phyloP scores from a whole-genome alignment of 2,329 filamentous ascomycete species.

The Fusarium aywerte region DNA sequence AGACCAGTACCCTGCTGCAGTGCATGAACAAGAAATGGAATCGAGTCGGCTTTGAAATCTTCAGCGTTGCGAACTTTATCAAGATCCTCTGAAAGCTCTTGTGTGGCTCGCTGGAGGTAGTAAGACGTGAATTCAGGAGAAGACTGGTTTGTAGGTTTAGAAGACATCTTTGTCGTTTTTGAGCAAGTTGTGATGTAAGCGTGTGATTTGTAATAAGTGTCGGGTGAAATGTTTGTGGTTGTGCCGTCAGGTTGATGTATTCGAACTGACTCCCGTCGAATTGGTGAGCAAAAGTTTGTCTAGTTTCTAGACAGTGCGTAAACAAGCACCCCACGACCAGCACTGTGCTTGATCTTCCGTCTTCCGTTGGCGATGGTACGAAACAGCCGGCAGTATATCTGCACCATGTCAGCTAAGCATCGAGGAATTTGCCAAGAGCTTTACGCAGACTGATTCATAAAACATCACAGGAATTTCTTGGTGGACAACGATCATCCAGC shows the following conservation, averaged over 20 bases:
- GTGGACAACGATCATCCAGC: neutral
- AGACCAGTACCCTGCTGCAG: constrained; percentile 73
- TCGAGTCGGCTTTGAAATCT: constrained; percentile 74
- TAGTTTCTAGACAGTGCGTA: constrained; percentile 2
- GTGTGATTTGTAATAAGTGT: neutral
- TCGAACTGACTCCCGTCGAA: neutral
- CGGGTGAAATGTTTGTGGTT: neutral
- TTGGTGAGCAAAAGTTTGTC: constrained; percentile 3
- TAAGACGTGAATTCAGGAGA: constrained; percentile 66
- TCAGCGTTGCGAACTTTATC: constrained; percentile 74
- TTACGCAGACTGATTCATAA: neutral
- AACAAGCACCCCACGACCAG: too few species aligned
- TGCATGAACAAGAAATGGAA: constrained; percentile 73
- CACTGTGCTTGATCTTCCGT: neutral
- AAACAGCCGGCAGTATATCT: neutral
- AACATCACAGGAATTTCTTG: neutral
- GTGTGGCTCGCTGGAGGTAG: constrained; percentile 75
- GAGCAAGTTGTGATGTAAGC: too few species aligned
- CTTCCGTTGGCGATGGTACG: neutral
- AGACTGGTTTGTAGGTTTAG: constrained; percentile 25
- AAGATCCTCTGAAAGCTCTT: constrained; percentile 78
- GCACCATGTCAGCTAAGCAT: neutral
- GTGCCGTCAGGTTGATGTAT: neutral
- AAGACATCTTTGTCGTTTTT: constrained; percentile 24
- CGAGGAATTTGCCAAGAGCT: neutral